Evolutionary conservation across 163 green algal species (phyloP).

Genomic region (Scenedesmus sp.): DNA sequence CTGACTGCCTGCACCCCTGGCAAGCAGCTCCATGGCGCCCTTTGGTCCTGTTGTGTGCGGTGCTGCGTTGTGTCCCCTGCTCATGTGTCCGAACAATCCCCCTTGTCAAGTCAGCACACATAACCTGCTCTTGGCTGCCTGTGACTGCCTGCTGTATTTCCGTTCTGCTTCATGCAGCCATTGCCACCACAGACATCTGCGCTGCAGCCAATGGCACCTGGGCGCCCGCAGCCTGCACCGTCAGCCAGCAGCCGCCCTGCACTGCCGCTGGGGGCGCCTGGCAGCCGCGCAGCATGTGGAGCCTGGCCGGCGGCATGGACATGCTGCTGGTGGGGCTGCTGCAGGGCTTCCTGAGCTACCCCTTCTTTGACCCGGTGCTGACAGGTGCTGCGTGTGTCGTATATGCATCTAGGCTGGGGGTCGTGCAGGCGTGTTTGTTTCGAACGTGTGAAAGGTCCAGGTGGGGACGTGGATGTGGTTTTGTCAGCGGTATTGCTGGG

Average conservation of each 20-base stretch:
- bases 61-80: too few species aligned
- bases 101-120: too few species aligned
- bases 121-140: not conserved
- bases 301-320: constrained; percentile 31
- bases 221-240: constrained; percentile 6
- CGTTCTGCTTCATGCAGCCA: not conserved
- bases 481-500: too few species aligned
- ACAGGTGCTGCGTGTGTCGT: too few species aligned
- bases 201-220: constrained; percentile 14
- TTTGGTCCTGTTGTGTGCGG: too few species aligned
- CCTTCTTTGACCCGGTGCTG: constrained; percentile 48
- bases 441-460: too few species aligned
- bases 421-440: too few species aligned
- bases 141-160: not conserved
- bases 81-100: too few species aligned
- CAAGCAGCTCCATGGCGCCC: too few species aligned
- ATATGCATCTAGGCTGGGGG: too few species aligned
- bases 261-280: constrained; percentile 16
- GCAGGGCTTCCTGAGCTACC: constrained; percentile 25
- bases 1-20: too few species aligned
- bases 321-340: constrained; percentile 39
- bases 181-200: constrained; percentile 15
- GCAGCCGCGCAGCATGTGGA: constrained; percentile 33
- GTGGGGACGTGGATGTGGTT: too few species aligned
- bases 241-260: constrained; percentile 3